Evolutionary conservation across 768 basidiomycete species (phyloP).

Genomic region (Serendipita indica): DNA sequence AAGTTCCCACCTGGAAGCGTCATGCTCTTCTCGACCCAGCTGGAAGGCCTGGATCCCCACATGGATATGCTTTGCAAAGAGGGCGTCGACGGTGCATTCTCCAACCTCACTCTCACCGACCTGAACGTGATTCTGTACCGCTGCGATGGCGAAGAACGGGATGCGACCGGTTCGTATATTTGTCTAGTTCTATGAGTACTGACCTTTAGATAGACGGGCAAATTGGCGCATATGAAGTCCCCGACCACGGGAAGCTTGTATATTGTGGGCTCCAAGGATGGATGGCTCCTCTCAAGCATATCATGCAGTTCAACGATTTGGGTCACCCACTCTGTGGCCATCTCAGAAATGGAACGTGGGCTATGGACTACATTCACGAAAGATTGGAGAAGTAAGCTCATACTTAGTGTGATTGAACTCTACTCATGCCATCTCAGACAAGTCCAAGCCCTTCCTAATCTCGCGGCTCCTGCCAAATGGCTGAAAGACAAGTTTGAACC

Average conservation of each 20-base stretch:
- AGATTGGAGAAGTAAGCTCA: slow-evolving; percentile 53
- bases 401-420: background rate
- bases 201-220: slow-evolving; percentile 31
- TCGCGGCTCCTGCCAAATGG: slow-evolving; percentile 66
- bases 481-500: slow-evolving; percentile 75
- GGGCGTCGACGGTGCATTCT: slow-evolving; percentile 59
- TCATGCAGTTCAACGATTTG: slow-evolving; percentile 84
- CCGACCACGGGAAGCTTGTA: slow-evolving; percentile 53
- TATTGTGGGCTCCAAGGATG: slow-evolving; percentile 97
- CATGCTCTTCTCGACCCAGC: slow-evolving; percentile 80
- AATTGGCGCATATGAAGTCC: slow-evolving; percentile 71
- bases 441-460: slow-evolving; percentile 44
- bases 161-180: slow-evolving; percentile 42
- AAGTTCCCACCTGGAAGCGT: slow-evolving; percentile 92
- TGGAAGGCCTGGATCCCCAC: slow-evolving; percentile 51
- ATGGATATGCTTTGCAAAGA: slow-evolving; percentile 62
- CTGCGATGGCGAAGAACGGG: slow-evolving; percentile 80
- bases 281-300: slow-evolving; percentile 75
- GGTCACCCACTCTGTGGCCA: slow-evolving; percentile 85
- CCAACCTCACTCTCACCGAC: slow-evolving; percentile 63
- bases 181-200: background rate
- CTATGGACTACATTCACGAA: slow-evolving; percentile 69
- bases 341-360: slow-evolving; percentile 79
- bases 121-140: slow-evolving; percentile 80
- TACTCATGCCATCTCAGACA: slow-evolving; percentile 21